These are phyloP conservation scores for Passalora sequoiae DNA, from an alignment of 2,329 filamentous ascomycete genomes.

Conservation along the genomic window DNA sequence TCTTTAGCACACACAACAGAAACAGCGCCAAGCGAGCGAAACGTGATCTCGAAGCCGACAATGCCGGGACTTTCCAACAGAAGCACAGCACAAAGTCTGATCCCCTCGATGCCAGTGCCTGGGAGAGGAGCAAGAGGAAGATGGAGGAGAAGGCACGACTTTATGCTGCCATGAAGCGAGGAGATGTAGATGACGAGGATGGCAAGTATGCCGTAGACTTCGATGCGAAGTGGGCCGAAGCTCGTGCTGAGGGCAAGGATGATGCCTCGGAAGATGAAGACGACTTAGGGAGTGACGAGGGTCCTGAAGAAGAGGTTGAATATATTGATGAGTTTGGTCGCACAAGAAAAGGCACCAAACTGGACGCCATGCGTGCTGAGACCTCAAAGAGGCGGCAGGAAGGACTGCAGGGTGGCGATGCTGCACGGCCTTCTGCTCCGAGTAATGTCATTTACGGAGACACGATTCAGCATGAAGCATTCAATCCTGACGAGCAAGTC, in stretches of 20 bases:
- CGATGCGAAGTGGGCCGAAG: conserved; percentile 88
- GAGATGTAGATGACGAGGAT: conserved; percentile 63
- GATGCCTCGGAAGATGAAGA: conserved; percentile 39
- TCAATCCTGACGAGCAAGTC: conserved; percentile 64
- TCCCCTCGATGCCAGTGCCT: conserved; percentile 51
- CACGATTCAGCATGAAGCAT: conserved; percentile 75
- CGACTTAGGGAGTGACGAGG: conserved; percentile 35
- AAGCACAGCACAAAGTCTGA: conserved; percentile 61
- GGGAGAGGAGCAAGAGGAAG: conserved; percentile 66
- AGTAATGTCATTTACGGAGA: conserved; percentile 75
- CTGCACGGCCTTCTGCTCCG: conserved; percentile 63
- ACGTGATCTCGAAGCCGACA: conserved; percentile 51
- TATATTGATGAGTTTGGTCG: conserved; percentile 77
- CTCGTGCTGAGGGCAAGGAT: conserved; percentile 39
- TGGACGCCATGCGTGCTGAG: conserved; percentile 60
- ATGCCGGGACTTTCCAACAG: conserved; percentile 55
- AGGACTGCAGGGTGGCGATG: conserved; percentile 46
- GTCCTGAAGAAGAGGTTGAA: conserved; percentile 63
- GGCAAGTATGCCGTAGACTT: conserved; percentile 77
- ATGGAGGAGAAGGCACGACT: conserved; percentile 87
- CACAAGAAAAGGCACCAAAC: conserved; percentile 65
- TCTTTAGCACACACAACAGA: conserved; percentile 64
- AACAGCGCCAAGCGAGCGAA: conserved; percentile 59
- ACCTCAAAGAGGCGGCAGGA: background rate
- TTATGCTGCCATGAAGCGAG: conserved; percentile 85